Conservation (phyloP, 768 basidiomycete genomes). For the Tephrocybe sp. region DNA sequence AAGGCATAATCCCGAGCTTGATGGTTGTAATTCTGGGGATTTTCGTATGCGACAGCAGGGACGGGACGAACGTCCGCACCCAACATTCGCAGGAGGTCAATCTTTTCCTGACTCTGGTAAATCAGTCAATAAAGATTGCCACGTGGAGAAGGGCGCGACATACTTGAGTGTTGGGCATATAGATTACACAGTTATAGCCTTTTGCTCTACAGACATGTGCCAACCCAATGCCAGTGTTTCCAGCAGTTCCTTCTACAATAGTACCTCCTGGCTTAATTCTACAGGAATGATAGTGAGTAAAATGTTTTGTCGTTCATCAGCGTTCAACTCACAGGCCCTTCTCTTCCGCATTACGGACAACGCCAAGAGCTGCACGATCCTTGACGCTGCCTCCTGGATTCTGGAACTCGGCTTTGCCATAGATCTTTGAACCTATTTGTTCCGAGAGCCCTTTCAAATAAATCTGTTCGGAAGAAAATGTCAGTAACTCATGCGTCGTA, state of each 20-base stretch:
- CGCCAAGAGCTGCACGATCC: slow-evolving; percentile 91
- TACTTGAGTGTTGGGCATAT: slow-evolving; percentile 95
- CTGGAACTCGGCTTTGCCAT: slow-evolving; percentile 98
- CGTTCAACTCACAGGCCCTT: slow-evolving; percentile 62
- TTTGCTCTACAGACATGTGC: slow-evolving; percentile 91
- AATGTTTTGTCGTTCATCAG: neutral
- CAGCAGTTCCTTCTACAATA: slow-evolving; percentile 96
- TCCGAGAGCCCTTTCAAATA: slow-evolving; percentile 80
- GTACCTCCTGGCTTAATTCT: slow-evolving; percentile 93
- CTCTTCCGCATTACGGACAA: slow-evolving; percentile 85
- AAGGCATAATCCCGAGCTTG: slow-evolving; percentile 89
- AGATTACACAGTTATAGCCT: slow-evolving; percentile 98
- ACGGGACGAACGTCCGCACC: slow-evolving; percentile 97
- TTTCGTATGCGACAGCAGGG: slow-evolving; percentile 94
- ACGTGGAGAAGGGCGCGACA: slow-evolving; percentile 5
- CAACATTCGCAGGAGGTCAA: slow-evolving; percentile 94
- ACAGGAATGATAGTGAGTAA: neutral
- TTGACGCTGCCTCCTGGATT: slow-evolving; percentile 98
- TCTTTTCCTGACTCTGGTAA: slow-evolving; percentile 93
- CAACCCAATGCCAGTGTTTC: slow-evolving; percentile 96
- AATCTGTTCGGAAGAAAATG: slow-evolving; percentile 55
- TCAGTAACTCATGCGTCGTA: neutral
- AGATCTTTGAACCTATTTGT: slow-evolving; percentile 78
- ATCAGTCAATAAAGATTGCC: neutral
- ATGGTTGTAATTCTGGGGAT: slow-evolving; percentile 97